Evolutionary conservation across 108 stramenopile species (phyloP).

Genomic region (Skeletonema costatum): DNA sequence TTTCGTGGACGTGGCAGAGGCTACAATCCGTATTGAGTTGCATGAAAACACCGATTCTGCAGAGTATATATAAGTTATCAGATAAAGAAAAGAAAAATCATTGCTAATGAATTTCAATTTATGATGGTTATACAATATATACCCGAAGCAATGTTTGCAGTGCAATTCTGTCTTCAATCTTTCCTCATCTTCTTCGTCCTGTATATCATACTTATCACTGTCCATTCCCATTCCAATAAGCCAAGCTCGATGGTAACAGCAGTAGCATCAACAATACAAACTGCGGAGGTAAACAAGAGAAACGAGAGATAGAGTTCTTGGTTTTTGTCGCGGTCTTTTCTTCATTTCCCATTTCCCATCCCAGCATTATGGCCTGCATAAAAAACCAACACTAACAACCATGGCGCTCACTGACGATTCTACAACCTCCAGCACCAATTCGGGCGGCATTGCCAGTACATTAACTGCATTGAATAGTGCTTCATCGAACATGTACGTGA

Average conservation of each 20-base stretch:
- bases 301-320: no score
- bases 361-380: background rate
- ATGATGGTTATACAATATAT: background rate
- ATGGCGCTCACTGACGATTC: slow-evolving; percentile 43
- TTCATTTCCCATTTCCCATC: no score
- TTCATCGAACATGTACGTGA: slow-evolving; percentile 35
- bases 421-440: slow-evolving; percentile 18
- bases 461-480: slow-evolving; percentile 36
- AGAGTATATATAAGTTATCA: background rate
- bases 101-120: background rate
- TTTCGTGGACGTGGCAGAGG: slow-evolving; percentile 38
- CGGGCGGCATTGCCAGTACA: slow-evolving; percentile 33
- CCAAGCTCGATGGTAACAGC: no score
- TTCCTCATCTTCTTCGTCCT: no score
- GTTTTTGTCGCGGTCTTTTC: no score
- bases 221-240: no score
- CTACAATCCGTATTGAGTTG: background rate
- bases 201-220: no score
- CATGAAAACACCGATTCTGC: slow-evolving; percentile 1
- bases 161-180: background rate
- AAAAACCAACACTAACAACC: slow-evolving; percentile 2
- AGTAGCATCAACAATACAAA: no score
- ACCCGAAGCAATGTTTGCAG: background rate
- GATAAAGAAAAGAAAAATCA: background rate
- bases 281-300: no score